Evolutionary conservation across 192 early-diverging fungal genomes (phyloP), one percentile per base, ranked within the genome.

Genomic region (Gonapodya sp.): DNA sequence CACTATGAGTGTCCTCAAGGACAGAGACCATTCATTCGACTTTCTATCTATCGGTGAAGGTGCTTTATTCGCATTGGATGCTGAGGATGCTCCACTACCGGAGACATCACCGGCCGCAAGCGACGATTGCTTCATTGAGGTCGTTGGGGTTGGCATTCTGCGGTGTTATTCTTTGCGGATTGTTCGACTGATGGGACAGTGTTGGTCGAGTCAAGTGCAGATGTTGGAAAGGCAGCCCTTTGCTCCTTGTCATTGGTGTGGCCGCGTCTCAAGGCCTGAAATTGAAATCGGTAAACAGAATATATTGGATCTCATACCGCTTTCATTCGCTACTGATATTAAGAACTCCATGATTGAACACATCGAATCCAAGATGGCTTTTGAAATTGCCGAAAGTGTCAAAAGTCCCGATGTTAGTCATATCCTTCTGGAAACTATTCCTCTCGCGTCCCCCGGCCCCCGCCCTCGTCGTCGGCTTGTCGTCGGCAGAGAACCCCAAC

Each of bases 1-100:
- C 46, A 64, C 46, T 64, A 64, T 64, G 46, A 64, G 46, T 64
- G 46, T 64, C 46, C 46, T 64, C 46, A 64, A 64, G 24, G 46
- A 64, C 8, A 64, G 46, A 24, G 46, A 64, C 46, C 46, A 16
- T 64, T 64, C 46, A 64, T 64, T 64, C 24, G 46, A 64, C 8
- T 64, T 64, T 64, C 46, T 64, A 64, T 8, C 24, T 24, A 8
- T 64, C 46, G 46, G 8, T 64, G 46, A 64, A 16, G 46, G 46
- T 24, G 8, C 46, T 16, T 64, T 64, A 24, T 64, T 64, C 46
- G 46, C 46, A 64, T 64, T 24, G 46, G 46, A 64, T 24, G 46
- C 46, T 64, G 46, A 64, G 24, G 46, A 64, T 64, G 46, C 46
- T 64, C 46, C 8, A 24, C 46, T 24, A 8, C 8, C 46, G 46